Evolutionary conservation across 2,329 filamentous ascomycete genomes (phyloP).

Genomic region (Emergomyces africanus): DNA sequence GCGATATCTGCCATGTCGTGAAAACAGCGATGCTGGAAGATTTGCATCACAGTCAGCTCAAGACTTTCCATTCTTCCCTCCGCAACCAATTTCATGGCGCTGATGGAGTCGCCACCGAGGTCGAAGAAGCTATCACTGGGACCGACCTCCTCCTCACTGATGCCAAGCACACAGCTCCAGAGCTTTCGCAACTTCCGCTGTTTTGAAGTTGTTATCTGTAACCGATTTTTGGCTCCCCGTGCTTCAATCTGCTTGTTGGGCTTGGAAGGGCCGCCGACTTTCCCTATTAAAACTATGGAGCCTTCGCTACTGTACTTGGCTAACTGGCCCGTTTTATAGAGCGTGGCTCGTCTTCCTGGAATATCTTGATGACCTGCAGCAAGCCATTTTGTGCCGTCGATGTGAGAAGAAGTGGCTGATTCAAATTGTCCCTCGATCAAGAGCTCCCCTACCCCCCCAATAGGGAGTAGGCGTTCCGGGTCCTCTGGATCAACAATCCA

Average conservation of each 20-base stretch:
- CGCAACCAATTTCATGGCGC: constrained; percentile 48
- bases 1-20: constrained; percentile 34
- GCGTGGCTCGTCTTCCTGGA: background rate
- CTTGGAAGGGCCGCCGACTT: constrained; percentile 49
- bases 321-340: constrained; percentile 3
- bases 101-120: constrained; percentile 45
- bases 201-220: constrained; percentile 1
- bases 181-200: constrained; percentile 29
- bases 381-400: background rate
- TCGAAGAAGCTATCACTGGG: constrained; percentile 44
- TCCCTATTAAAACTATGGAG: constrained; percentile 27
- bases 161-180: constrained; percentile 38
- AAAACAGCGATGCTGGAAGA: constrained; percentile 30
- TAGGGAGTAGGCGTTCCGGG: constrained; percentile 14
- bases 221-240: background rate
- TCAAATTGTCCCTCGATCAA: constrained; percentile 17
- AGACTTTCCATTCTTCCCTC: constrained; percentile 38
- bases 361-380: background rate
- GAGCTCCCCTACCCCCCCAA: constrained; percentile 20
- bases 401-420: background rate
- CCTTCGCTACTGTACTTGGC: constrained; percentile 5
- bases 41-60: constrained; percentile 41
- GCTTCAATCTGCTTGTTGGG: constrained; percentile 37
- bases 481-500: constrained; percentile 18
- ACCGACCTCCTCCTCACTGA: constrained; percentile 35